Conservation (phyloP, 352 stramenopile genomes). For the Globisporangium uncinulatum region DNA sequence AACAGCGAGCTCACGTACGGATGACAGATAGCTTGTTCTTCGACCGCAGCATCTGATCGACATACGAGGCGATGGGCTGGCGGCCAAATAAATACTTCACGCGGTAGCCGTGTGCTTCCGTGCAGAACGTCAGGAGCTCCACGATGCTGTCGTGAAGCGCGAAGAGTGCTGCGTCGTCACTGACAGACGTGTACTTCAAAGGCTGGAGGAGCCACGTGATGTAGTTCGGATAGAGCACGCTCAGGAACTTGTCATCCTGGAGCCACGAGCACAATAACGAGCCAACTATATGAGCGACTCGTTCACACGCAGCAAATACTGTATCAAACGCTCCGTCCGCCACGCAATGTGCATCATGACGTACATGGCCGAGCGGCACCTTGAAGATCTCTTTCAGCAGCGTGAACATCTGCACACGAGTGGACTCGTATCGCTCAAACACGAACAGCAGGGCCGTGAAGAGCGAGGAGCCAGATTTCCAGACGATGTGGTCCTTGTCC, state of each 20-base stretch:
- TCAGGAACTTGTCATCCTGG: constrained; percentile 85
- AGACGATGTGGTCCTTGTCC: constrained; percentile 60
- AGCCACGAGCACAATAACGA: neutral
- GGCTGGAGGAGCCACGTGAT: constrained; percentile 82
- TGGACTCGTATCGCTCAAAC: constrained; percentile 59
- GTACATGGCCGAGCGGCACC: constrained; percentile 59
- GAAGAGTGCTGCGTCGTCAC: constrained; percentile 53
- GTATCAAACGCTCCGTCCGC: neutral
- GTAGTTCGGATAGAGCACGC: constrained; percentile 84
- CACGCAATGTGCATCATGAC: neutral
- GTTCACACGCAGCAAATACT: neutral
- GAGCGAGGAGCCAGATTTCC: constrained; percentile 56
- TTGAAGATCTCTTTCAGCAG: constrained; percentile 71
- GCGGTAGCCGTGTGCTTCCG: constrained; percentile 76
- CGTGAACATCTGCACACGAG: constrained; percentile 60
- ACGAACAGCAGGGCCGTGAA: constrained; percentile 67
- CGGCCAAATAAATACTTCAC: constrained; percentile 85
- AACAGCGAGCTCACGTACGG: constrained; percentile 30
- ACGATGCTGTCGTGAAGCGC: constrained; percentile 77
- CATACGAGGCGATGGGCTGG: constrained; percentile 67
- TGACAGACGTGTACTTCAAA: constrained; percentile 52
- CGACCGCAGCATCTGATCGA: constrained; percentile 70
- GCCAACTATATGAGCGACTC: neutral
- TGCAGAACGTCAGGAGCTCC: constrained; percentile 84
- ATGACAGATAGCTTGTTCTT: constrained; percentile 84